These are phyloP conservation scores for Botrytis hyacinthi DNA, from an alignment of 2,329 filamentous ascomycete genomes.

Conservation along the genomic window DNA sequence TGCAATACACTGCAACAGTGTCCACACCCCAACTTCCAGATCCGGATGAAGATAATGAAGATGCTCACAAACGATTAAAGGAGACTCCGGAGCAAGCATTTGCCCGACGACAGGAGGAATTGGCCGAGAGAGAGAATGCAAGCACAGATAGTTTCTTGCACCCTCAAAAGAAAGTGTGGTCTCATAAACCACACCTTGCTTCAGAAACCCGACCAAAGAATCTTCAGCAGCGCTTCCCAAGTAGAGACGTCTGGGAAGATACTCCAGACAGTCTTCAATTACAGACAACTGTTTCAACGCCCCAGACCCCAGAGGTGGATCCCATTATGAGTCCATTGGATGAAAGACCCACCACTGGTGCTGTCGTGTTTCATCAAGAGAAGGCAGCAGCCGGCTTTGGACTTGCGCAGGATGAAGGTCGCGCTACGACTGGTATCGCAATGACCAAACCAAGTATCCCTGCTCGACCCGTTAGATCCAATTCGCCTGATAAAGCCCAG, in stretches of 20 bases:
- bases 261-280: constrained; percentile 78
- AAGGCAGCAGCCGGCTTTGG: constrained; percentile 30
- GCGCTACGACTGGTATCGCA: constrained; percentile 39
- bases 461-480: constrained; percentile 47
- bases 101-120: constrained; percentile 62
- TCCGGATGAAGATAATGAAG: constrained; percentile 41
- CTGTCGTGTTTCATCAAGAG: constrained; percentile 36
- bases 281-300: constrained; percentile 67
- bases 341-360: constrained; percentile 38
- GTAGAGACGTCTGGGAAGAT: constrained; percentile 93
- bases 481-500: constrained; percentile 36
- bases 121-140: constrained; percentile 55
- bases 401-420: constrained; percentile 29
- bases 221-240: constrained; percentile 75
- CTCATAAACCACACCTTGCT: constrained; percentile 50
- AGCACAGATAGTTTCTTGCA: constrained; percentile 53
- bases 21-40: constrained; percentile 68
- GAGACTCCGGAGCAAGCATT: constrained; percentile 61
- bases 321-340: constrained; percentile 43
- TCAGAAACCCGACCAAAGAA: constrained; percentile 52
- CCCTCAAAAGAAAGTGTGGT: constrained; percentile 51
- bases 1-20: constrained; percentile 76
- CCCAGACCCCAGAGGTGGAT: constrained; percentile 48
- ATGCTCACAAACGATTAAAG: constrained; percentile 13
- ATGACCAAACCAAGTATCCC: constrained; percentile 60